Evolutionary conservation across 805 yeast genomes (phyloP).

Genomic region (Isabelozyma pseudorhagii): DNA sequence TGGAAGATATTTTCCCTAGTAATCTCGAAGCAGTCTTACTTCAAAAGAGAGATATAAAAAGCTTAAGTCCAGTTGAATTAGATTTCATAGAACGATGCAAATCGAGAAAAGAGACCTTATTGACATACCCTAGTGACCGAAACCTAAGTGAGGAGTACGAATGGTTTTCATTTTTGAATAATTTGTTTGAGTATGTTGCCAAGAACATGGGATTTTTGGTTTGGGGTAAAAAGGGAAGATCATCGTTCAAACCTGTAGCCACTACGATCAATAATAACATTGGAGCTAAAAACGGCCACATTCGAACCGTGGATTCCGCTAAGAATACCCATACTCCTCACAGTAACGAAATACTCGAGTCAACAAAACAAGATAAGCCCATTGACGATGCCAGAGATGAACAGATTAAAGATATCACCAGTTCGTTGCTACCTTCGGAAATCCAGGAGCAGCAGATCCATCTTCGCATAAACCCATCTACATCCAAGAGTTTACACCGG

Average conservation of each 20-base stretch:
- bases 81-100: slow-evolving; percentile 77
- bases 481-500: slow-evolving; percentile 34
- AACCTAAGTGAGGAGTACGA: slow-evolving; percentile 70
- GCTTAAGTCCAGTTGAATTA: slow-evolving; percentile 68
- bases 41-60: slow-evolving; percentile 28
- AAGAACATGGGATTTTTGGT: slow-evolving; percentile 69
- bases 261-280: not conserved
- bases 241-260: not conserved
- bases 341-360: not conserved
- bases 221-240: slow-evolving; percentile 57
- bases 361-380: not conserved
- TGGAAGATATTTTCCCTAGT: slow-evolving; percentile 73
- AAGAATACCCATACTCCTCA: not conserved
- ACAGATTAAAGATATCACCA: slow-evolving; percentile 25
- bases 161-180: slow-evolving; percentile 82
- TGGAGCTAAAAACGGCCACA: not conserved
- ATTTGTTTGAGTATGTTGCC: slow-evolving; percentile 71
- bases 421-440: slow-evolving; percentile 39
- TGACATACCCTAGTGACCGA: slow-evolving; percentile 44
- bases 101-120: slow-evolving; percentile 62
- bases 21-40: slow-evolving; percentile 50
- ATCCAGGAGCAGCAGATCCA: slow-evolving; percentile 42
- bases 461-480: slow-evolving; percentile 30
- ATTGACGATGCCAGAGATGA: slow-evolving; percentile 5
- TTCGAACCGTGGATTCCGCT: not conserved